phyloP scores from a whole-genome alignment of 225 moss, liverwort and hornwort genomes.

The Pleurozium schreberi region DNA sequence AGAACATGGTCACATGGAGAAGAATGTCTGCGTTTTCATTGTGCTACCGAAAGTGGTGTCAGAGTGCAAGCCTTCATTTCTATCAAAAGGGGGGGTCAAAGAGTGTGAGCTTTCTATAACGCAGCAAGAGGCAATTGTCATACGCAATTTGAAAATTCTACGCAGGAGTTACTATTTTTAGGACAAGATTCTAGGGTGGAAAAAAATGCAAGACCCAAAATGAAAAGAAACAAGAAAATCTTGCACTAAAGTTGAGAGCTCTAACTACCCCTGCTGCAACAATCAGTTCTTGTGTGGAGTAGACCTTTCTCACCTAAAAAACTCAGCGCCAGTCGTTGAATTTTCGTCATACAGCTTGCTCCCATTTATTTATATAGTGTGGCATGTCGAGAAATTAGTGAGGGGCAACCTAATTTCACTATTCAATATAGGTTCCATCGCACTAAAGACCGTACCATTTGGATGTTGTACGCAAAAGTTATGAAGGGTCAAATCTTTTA shows the following conservation, averaged over 20 bases:
- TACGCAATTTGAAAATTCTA: neutral
- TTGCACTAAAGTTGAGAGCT: neutral
- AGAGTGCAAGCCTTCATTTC: neutral
- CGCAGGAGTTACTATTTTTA: neutral
- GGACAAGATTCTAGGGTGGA: neutral
- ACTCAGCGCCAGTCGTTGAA: conserved; percentile 15
- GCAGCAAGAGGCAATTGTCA: neutral
- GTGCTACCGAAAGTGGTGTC: neutral
- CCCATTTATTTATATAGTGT: too few relatives aligned
- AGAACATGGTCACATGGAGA: neutral
- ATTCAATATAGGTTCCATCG: too few relatives aligned
- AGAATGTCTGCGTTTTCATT: neutral
- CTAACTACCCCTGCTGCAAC: neutral
- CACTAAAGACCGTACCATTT: neutral
- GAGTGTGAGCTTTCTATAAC: neutral
- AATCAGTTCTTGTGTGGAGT: neutral
- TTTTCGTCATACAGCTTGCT: conserved; percentile 39
- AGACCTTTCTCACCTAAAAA: conserved; percentile 35
- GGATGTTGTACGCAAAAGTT: neutral
- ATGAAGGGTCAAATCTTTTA: neutral
- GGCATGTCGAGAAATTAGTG: too few relatives aligned
- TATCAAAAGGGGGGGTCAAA: neutral
- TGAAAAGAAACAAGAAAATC: neutral
- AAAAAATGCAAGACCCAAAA: neutral
- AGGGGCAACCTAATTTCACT: too few relatives aligned